Conservation (phyloP, 352 stramenopile species). For the Pythium brassicae region DNA sequence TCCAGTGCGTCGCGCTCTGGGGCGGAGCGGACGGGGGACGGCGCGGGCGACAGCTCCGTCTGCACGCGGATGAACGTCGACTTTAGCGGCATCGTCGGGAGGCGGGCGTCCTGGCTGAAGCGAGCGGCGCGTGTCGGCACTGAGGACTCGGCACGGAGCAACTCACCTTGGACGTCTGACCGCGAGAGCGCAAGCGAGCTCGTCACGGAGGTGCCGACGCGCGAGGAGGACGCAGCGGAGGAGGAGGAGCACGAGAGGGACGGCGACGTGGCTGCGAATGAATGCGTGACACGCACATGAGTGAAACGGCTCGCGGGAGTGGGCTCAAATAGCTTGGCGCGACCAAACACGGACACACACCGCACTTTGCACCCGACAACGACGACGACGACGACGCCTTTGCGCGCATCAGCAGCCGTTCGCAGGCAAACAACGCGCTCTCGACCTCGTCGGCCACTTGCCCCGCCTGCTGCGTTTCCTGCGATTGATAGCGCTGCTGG, state of each 20-base stretch:
- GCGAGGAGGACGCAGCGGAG: neutral
- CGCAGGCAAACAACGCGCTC: conserved; percentile 42
- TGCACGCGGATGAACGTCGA: conserved; percentile 8
- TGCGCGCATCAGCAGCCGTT: conserved; percentile 37
- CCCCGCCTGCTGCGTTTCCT: conserved; percentile 27
- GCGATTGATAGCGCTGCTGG: conserved; percentile 8
- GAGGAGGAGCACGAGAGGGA: neutral
- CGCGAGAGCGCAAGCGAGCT: neutral
- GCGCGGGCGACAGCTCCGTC: neutral
- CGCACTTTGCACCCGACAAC: neutral
- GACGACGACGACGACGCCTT: neutral
- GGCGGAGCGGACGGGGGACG: neutral
- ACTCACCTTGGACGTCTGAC: neutral
- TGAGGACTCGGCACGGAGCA: neutral
- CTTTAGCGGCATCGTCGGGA: neutral
- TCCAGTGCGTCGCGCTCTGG: neutral
- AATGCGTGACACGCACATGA: neutral
- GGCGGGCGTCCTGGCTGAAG: neutral
- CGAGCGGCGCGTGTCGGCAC: too few relatives aligned
- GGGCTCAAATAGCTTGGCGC: neutral
- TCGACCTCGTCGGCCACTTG: conserved; percentile 54
- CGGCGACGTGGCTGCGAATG: neutral
- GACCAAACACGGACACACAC: neutral
- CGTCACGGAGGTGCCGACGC: neutral
- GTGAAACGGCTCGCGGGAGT: conserved; percentile 1